These are phyloP conservation scores for Thalassiosira sp. DNA, from an alignment of 352 stramenopile species.

Conservation along the genomic window DNA sequence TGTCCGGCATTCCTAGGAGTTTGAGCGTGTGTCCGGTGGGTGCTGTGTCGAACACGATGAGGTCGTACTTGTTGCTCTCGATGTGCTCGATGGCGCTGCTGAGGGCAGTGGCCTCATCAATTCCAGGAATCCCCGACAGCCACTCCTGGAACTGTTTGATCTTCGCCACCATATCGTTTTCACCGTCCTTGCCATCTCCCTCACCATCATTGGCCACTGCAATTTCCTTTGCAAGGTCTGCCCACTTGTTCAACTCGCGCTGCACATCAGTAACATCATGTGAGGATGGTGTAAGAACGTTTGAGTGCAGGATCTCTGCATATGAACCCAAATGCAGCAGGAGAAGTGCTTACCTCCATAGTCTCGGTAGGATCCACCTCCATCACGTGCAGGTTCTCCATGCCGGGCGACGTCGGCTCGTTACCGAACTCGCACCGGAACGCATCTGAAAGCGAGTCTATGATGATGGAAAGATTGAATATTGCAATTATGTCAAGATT, in stretches of 20 bases:
- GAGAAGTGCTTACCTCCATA: no score
- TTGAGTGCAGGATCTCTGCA: no score
- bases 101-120: conserved; percentile 82
- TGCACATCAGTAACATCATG: no score
- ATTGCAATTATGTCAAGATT: no score
- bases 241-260: conserved; percentile 61
- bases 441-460: conserved; percentile 80
- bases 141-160: conserved; percentile 68
- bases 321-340: no score
- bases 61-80: conserved; percentile 59
- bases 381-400: conserved; percentile 73
- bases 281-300: no score
- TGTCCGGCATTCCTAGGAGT: conserved; percentile 77
- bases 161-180: conserved; percentile 46
- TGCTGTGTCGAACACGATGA: conserved; percentile 82
- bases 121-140: conserved; percentile 75
- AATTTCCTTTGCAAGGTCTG: conserved; percentile 40
- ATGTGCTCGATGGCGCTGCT: conserved; percentile 66
- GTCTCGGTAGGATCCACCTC: conserved; percentile 71
- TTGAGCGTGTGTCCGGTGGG: conserved; percentile 84
- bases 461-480: no score
- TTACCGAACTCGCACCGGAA: conserved; percentile 66
- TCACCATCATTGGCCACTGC: conserved; percentile 2
- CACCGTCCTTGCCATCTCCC: conserved; percentile 10
- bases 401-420: conserved; percentile 31